Percentiles rank a stretch among this genome's conserved stretches.
Conservation (phyloP, 805 yeast genomes). For the Saccharomycopsis oosterbeekiorum region DNA sequence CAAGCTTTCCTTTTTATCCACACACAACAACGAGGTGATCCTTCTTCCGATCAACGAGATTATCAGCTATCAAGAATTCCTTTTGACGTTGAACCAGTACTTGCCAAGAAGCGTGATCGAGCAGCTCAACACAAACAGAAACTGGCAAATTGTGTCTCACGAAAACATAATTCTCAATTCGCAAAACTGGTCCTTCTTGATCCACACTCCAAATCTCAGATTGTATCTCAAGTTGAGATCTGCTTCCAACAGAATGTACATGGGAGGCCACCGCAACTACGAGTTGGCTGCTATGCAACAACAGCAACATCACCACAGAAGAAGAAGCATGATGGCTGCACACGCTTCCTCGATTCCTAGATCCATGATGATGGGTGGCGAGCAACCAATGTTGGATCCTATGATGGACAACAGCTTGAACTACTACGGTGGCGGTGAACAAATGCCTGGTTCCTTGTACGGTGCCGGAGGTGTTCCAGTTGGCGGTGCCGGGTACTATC, state of each 20-base stretch:
- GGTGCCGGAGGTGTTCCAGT: neutral
- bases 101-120: slow-evolving; percentile 1
- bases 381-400: neutral
- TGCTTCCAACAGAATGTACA: neutral
- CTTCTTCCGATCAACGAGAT: neutral
- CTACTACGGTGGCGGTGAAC: neutral
- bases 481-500: neutral
- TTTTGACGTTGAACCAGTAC: neutral
- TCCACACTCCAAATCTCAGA: neutral
- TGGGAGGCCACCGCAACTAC: neutral
- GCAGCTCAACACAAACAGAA: neutral
- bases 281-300: slow-evolving; percentile 1
- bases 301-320: neutral
- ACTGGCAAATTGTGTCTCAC: neutral
- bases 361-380: neutral
- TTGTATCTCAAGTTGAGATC: slow-evolving; percentile 1
- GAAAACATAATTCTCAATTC: neutral
- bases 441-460: neutral
- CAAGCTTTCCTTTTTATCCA: neutral
- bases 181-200: neutral
- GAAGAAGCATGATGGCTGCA: slow-evolving; percentile 1
- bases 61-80: slow-evolving; percentile 1
- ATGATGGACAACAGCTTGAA: neutral
- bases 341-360: neutral
- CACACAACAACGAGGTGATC: neutral